phyloP scores from a whole-genome alignment of 2,329 filamentous ascomycete genomes.

The Trichoderma sp. region DNA sequence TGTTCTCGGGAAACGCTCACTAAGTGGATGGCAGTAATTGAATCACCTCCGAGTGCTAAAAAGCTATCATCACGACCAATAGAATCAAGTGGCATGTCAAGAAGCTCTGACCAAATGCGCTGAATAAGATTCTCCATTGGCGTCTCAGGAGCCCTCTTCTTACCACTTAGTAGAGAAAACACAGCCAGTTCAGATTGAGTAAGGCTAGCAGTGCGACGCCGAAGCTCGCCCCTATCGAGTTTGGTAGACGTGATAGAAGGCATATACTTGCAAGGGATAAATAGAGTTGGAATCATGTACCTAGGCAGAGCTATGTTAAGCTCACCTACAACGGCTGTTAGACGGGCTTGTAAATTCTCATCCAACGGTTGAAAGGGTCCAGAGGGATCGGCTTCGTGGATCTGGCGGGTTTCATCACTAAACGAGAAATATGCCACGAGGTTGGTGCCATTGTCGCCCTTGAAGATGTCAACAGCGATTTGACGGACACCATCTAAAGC shows the following conservation, averaged over 20 bases:
- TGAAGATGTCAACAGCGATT: slow-evolving; percentile 17
- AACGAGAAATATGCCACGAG: slow-evolving; percentile 19
- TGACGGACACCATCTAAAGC: not conserved
- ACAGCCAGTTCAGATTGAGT: not conserved
- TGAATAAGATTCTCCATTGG: slow-evolving; percentile 15
- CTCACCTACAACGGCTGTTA: slow-evolving; percentile 24
- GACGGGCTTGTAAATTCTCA: slow-evolving; percentile 17
- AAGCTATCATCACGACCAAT: slow-evolving; percentile 26
- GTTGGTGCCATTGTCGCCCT: slow-evolving; percentile 6
- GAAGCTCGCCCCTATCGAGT: slow-evolving; percentile 22
- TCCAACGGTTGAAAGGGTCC: slow-evolving; percentile 22
- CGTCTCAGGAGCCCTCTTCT: slow-evolving; percentile 4
- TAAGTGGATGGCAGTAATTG: slow-evolving; percentile 25
- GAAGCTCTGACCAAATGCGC: slow-evolving; percentile 24
- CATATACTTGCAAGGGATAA: slow-evolving; percentile 27
- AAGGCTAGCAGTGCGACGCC: not conserved
- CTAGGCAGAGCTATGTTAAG: slow-evolving; percentile 21
- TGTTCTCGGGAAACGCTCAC: slow-evolving; percentile 9
- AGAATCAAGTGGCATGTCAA: slow-evolving; percentile 1
- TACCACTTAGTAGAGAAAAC: not conserved
- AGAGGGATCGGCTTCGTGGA: not conserved
- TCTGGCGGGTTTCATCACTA: slow-evolving; percentile 5
- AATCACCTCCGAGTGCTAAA: slow-evolving; percentile 39
- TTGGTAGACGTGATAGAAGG: slow-evolving; percentile 27
- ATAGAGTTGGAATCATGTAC: slow-evolving; percentile 28